Conservation (phyloP, 106 monocot genomes). For the Platanthera zijinensis region DNA sequence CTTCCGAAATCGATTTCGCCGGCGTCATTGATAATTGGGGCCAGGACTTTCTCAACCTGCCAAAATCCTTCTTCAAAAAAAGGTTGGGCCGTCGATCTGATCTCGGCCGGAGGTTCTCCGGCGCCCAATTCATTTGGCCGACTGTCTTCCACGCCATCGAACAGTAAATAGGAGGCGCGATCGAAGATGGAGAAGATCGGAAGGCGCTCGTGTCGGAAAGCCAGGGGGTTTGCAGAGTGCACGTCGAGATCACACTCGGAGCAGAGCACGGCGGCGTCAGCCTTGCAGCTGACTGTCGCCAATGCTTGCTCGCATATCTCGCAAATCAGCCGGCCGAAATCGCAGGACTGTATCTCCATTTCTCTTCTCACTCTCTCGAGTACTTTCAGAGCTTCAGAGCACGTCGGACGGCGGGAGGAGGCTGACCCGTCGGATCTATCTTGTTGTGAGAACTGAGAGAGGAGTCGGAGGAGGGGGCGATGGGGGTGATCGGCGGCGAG, state of each 20-base stretch:
- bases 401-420: no score
- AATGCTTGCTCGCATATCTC: conserved; percentile 63
- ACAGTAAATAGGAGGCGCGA: not conserved
- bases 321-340: conserved; percentile 18
- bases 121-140: not conserved
- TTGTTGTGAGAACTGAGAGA: no score
- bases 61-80: conserved; percentile 11
- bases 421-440: no score
- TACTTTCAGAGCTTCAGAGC: no score
- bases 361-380: no score
- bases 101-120: conserved; percentile 7
- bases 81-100: not conserved
- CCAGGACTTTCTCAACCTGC: conserved; percentile 36
- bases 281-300: conserved; percentile 60
- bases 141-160: not conserved
- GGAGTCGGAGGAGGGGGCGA: no score
- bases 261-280: conserved; percentile 68
- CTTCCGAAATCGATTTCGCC: conserved; percentile 18
- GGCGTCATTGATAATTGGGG: not conserved
- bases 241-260: conserved; percentile 58
- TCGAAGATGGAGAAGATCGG: conserved; percentile 25
- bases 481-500: no score
- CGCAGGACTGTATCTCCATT: no score
- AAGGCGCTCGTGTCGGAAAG: conserved; percentile 51
- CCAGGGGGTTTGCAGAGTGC: conserved; percentile 60